A percentile compares a stretch with the other conserved stretches of the same genome.
These are phyloP conservation scores for Saccharomycopsis capsularis DNA, from an alignment of 805 yeast species.

Conservation along the genomic window DNA sequence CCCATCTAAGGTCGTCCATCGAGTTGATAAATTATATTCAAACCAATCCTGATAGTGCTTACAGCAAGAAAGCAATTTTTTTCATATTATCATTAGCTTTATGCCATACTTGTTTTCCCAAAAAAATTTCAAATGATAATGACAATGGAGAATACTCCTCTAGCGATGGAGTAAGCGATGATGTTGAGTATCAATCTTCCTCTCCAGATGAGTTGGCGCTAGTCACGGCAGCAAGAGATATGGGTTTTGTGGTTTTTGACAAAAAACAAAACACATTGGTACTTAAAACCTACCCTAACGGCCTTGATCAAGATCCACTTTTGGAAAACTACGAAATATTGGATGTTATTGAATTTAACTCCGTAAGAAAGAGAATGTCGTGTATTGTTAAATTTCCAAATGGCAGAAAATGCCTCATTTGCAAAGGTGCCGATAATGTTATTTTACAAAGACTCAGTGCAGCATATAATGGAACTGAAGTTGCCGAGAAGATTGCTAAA, in stretches of 20 bases:
- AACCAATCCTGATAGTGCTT: slow-evolving; percentile 58
- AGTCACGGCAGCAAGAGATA: slow-evolving; percentile 88
- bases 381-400: slow-evolving; percentile 74
- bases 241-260: slow-evolving; percentile 82
- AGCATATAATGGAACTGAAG: slow-evolving; percentile 50
- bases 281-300: slow-evolving; percentile 75
- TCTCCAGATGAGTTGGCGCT: slow-evolving; percentile 96
- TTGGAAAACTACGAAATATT: slow-evolving; percentile 67
- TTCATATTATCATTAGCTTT: slow-evolving; percentile 77
- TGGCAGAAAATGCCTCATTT: slow-evolving; percentile 63
- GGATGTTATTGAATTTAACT: slow-evolving; percentile 79
- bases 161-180: slow-evolving; percentile 26
- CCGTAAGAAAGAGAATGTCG: slow-evolving; percentile 91
- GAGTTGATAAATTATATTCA: slow-evolving; percentile 68
- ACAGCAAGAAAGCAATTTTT: slow-evolving; percentile 66
- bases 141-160: neutral
- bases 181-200: slow-evolving; percentile 80
- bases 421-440: slow-evolving; percentile 95
- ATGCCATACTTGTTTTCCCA: slow-evolving; percentile 87
- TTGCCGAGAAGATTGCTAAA: slow-evolving; percentile 54
- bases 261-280: slow-evolving; percentile 54
- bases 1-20: slow-evolving; percentile 38
- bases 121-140: slow-evolving; percentile 29
- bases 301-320: slow-evolving; percentile 58
- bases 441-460: slow-evolving; percentile 67